Evolutionary conservation across 768 basidiomycete genomes (phyloP), one percentile per base, ranked within the genome.

Genomic region (Termitomyces sp.): DNA sequence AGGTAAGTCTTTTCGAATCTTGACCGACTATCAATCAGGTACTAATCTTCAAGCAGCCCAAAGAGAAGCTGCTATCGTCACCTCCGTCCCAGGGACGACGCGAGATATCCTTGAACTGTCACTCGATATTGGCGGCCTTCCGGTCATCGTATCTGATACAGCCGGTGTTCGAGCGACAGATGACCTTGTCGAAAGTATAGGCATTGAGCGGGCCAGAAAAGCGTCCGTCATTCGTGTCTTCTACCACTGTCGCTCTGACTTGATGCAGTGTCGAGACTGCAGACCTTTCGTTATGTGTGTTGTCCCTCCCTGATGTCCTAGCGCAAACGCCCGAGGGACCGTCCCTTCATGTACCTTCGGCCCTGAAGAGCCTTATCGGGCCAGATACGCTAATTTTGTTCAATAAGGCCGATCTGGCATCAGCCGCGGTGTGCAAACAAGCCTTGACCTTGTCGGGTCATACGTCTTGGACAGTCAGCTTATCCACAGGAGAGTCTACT

Each of bases 51-150:
- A 32, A 38, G 18, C 55, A 95, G 93, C 91, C 4, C 89, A 89
- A 62, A 79, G 93, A 14, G 91, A 93, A 61, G 93, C 91, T 0
- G 91, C 95, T 0, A 95, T 97, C 56, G 92, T 95, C 14, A 94
- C 94, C 0, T 79, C 88, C 4, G 78, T 93, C 20, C 89, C 94
- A 0, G 94, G 94, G 0, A 97, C 94, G 2, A 97, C 94, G 5
- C 80, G 95, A 28, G 95, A 96, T 66, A 82, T 95, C 9, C 78
- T 97, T 2, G 89, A 91, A 64, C 76, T 95, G 18, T 87, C 91
- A 0, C 79, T 97, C 1, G 92, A 97, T 69, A 87, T 95, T n/a
- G 90, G 85, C 10, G 94, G 94, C 0, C 73, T 93, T 35, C 93
- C 93, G 0, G 81, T 95, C 5, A 77, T 89, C 28, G 78, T 94